Evolutionary conservation across 2,329 filamentous ascomycete genomes (phyloP), one percentile per base, ranked within the genome.

Genomic region (Fusarium paranaense): DNA sequence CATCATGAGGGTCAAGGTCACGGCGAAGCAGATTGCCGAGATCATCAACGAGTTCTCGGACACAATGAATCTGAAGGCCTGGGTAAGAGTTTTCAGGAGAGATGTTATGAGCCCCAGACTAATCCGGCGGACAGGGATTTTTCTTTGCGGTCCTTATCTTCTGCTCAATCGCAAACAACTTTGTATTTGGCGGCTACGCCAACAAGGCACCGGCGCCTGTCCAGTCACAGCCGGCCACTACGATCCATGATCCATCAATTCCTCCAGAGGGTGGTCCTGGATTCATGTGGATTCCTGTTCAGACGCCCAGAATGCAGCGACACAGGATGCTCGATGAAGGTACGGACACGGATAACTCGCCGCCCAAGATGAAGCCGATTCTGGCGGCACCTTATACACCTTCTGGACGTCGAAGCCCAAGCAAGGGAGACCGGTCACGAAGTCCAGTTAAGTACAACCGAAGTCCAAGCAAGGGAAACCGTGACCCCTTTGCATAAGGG

Each of bases 31-130:
- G 30, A 93, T 98, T 80, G 96, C 96, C 1, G 91, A 95, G 79
- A 97, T 99, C 45, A 92, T 98, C 82, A 98, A 98, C 81, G 93
- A 93, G 78, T 98, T 98, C 81, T 92, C 97, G 6, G 95, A 97
- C 77, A 92, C 94, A 7, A 95, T 98, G 82, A 95, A 93, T 73
- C 93, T 94, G 83, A 98, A 98, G 83, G 87, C 88, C 11, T 88
- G 88, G 84, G 89, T 90, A 82, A 74, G 81, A 27, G 14, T 35
- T 20, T 37, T 14, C 9, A 52, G 10, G 10, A 6, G 20, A 52
- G n/a, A 58, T 22, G 16, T 13, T 8, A 16, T 10, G 27, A 54
- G 50, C 30, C 14, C 16, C 5, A 20, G 64, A 64, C 74, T 78
- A 67, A 78, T 63, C n/a, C 18, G 20, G 27, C 58, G 9, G 5